Conservation (phyloP, 1,139 yeast genomes). For the Debaryomyces psychrophilus region DNA sequence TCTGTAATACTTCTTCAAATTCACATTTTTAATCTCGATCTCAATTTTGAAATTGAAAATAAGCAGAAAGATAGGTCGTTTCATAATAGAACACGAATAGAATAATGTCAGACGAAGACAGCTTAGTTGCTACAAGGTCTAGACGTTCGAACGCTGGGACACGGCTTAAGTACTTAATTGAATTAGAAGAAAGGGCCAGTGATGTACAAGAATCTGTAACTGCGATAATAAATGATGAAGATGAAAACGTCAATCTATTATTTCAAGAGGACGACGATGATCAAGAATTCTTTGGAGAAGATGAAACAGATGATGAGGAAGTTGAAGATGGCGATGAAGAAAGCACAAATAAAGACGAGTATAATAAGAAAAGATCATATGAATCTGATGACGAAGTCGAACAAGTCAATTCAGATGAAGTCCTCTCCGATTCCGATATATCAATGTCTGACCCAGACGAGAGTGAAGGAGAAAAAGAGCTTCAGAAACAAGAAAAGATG, state of each 20-base stretch:
- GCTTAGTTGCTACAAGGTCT: slow-evolving; percentile 69
- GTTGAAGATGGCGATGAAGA: slow-evolving; percentile 25
- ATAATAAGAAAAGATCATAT: slow-evolving; percentile 11
- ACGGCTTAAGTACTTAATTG: slow-evolving; percentile 70
- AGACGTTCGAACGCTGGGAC: slow-evolving; percentile 92
- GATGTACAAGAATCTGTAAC: slow-evolving; percentile 37
- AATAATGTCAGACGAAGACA: slow-evolving; percentile 35
- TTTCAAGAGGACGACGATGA: slow-evolving; percentile 88
- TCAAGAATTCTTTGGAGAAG: slow-evolving; percentile 61
- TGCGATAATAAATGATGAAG: slow-evolving; percentile 56
- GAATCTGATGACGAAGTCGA: slow-evolving; percentile 21
- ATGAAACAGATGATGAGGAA: slow-evolving; percentile 29
- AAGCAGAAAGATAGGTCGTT: neutral
- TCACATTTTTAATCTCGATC: neutral
- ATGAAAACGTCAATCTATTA: slow-evolving; percentile 71
- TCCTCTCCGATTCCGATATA: slow-evolving; percentile 58
- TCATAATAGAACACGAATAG: neutral
- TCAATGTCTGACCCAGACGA: slow-evolving; percentile 56
- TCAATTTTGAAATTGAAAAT: neutral
- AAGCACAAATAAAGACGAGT: slow-evolving; percentile 19
- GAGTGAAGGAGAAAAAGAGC: slow-evolving; percentile 68
- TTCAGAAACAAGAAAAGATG: slow-evolving; percentile 53
- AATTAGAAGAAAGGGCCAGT: slow-evolving; percentile 58
- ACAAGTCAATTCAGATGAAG: slow-evolving; percentile 42
- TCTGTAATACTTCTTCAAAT: neutral